Conservation (phyloP, 2,329 filamentous ascomycete species). For the Dryadomyces sulphureus region DNA sequence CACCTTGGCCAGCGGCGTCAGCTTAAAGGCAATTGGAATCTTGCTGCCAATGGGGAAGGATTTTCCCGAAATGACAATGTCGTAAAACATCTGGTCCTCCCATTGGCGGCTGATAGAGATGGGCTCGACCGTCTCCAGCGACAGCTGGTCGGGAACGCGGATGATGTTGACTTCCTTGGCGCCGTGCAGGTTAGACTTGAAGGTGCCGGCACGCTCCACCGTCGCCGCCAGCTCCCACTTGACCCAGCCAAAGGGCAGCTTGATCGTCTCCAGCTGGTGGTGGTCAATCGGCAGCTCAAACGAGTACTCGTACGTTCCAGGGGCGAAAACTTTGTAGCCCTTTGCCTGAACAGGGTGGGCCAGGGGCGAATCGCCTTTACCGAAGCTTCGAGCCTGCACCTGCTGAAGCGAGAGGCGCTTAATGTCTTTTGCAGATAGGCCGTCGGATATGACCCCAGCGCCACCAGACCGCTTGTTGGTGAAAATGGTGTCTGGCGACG, state of each 20-base stretch:
- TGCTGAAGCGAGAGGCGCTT: slow-evolving; percentile 64
- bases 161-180: slow-evolving; percentile 72
- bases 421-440: slow-evolving; percentile 27
- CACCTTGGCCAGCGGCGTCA: slow-evolving; percentile 84
- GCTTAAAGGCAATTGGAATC: slow-evolving; percentile 85
- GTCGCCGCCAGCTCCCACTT: slow-evolving; percentile 78
- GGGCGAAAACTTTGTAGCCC: slow-evolving; percentile 74
- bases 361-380: slow-evolving; percentile 57
- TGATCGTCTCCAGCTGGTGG: slow-evolving; percentile 75
- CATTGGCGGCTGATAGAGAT: slow-evolving; percentile 88
- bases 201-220: slow-evolving; percentile 75
- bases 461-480: slow-evolving; percentile 1
- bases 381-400: slow-evolving; percentile 73
- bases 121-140: slow-evolving; percentile 78
- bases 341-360: slow-evolving; percentile 46
- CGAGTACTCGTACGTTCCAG: slow-evolving; percentile 51
- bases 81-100: slow-evolving; percentile 92
- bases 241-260: slow-evolving; percentile 72
- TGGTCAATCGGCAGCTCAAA: slow-evolving; percentile 87
- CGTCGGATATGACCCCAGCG: slow-evolving; percentile 9
- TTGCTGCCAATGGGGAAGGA: slow-evolving; percentile 80
- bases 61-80: slow-evolving; percentile 91
- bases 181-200: slow-evolving; percentile 76
- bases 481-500: slow-evolving; percentile 18
- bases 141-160: slow-evolving; percentile 73